A percentile compares a stretch with the other conserved stretches of the same genome.
Conservation (phyloP, 108 stramenopile species). For the Aurantiochytrium sp. region DNA sequence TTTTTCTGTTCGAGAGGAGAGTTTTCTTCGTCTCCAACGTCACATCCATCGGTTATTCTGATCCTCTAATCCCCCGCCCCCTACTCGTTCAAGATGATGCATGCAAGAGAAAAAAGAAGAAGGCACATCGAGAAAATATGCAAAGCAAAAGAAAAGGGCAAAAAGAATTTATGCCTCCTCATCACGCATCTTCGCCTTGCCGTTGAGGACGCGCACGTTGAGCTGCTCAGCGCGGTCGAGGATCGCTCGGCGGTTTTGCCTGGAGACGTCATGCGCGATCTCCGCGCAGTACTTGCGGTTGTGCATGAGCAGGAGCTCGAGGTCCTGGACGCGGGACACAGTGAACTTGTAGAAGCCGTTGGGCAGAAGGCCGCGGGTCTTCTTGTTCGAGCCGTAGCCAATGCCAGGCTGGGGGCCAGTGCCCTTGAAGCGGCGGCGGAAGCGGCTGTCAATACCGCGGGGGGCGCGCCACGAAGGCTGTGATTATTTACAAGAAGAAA, state of each 20-base stretch:
- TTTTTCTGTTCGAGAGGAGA: no score
- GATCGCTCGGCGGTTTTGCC: slow-evolving; percentile 83
- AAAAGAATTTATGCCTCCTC: slow-evolving; percentile 67
- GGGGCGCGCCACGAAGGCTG: slow-evolving; percentile 95
- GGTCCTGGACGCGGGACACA: slow-evolving; percentile 86
- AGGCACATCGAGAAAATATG: not conserved
- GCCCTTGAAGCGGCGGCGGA: slow-evolving; percentile 99
- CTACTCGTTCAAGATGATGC: no score
- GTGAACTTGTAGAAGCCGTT: slow-evolving; percentile 96
- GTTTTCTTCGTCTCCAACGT: no score
- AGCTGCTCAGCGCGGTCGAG: slow-evolving; percentile 95
- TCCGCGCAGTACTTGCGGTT: slow-evolving; percentile 99
- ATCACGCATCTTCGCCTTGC: slow-evolving; percentile 73
- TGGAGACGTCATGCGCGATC: slow-evolving; percentile 85
- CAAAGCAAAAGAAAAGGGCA: not conserved
- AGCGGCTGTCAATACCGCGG: slow-evolving; percentile 99
- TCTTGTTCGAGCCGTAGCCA: slow-evolving; percentile 97
- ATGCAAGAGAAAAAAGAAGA: not conserved
- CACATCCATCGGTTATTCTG: no score
- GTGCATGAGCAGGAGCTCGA: slow-evolving; percentile 99
- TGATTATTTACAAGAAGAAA: not conserved
- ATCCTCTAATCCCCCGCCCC: no score
- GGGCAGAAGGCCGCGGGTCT: slow-evolving; percentile 90
- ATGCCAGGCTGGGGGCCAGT: slow-evolving; percentile 88
- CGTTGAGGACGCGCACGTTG: slow-evolving; percentile 82